These are phyloP conservation scores for Gymnopilus dilepis DNA, from an alignment of 768 basidiomycete species.

Conservation along the genomic window DNA sequence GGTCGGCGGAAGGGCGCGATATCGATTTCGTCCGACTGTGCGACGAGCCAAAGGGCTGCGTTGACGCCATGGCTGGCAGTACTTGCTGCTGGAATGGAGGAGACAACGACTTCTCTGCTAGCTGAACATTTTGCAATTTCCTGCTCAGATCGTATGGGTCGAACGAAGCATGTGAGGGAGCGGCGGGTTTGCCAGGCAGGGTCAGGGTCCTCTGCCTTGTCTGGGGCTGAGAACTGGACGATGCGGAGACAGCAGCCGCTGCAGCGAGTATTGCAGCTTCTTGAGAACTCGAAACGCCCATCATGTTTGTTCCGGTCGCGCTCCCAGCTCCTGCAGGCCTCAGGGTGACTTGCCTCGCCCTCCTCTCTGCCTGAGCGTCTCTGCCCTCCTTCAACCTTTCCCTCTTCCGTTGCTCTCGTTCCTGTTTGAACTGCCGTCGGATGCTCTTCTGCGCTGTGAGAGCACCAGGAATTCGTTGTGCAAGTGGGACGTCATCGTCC, in stretches of 20 bases:
- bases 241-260: constrained; percentile 29
- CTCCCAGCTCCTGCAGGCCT: constrained; percentile 43
- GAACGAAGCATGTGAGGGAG: constrained; percentile 34
- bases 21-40: constrained; percentile 19
- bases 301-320: constrained; percentile 15
- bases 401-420: constrained; percentile 61
- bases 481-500: constrained; percentile 86
- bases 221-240: constrained; percentile 22
- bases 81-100: neutral
- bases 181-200: constrained; percentile 38
- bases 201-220: constrained; percentile 49
- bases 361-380: constrained; percentile 9
- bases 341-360: constrained; percentile 38
- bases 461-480: constrained; percentile 82
- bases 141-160: constrained; percentile 62
- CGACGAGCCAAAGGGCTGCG: constrained; percentile 1
- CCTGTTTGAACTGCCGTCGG: constrained; percentile 70
- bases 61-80: neutral
- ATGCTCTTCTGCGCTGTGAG: constrained; percentile 84
- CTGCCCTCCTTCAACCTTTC: constrained; percentile 40
- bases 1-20: constrained; percentile 22
- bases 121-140: constrained; percentile 60
- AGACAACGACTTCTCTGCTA: constrained; percentile 19
- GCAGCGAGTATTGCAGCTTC: constrained; percentile 45
- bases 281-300: constrained; percentile 36